Evolutionary conservation across 352 stramenopile species (phyloP).

Genomic region (Saprolegnia diclina): DNA sequence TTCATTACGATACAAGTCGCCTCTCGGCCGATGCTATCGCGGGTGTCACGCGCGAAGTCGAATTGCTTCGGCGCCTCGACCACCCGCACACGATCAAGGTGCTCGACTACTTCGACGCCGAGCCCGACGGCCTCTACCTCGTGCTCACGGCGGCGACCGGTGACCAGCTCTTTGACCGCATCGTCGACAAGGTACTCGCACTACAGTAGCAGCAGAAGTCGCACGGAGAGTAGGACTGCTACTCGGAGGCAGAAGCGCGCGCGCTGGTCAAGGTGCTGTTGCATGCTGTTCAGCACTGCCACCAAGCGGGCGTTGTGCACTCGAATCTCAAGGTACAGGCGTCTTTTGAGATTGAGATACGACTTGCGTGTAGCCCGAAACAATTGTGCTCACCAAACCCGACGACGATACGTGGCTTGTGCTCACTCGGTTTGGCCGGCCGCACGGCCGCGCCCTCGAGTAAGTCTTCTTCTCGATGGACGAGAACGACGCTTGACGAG

Average conservation of each 20-base stretch:
- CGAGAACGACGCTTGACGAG: not conserved
- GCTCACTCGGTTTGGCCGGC: constrained; percentile 10
- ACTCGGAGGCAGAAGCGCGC: constrained; percentile 80
- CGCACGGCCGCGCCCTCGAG: not conserved
- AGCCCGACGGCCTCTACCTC: constrained; percentile 91
- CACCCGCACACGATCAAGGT: constrained; percentile 86
- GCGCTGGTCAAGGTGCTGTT: constrained; percentile 30
- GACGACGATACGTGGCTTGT: constrained; percentile 10
- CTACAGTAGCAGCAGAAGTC: not conserved
- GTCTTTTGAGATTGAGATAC: not conserved
- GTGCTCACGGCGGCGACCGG: constrained; percentile 93
- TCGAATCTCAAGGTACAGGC: constrained; percentile 13
- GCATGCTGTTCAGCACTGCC: constrained; percentile 2
- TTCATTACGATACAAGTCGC: not conserved
- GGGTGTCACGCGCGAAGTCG: constrained; percentile 25
- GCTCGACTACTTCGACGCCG: constrained; percentile 86
- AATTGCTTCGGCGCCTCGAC: constrained; percentile 64
- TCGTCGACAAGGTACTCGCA: constrained; percentile 57
- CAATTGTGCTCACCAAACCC: not conserved
- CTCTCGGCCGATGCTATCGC: not conserved
- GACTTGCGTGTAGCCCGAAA: constrained; percentile 12
- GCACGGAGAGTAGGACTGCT: constrained; percentile 41
- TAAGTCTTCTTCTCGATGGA: not conserved
- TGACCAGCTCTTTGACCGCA: constrained; percentile 78
- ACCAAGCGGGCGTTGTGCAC: not conserved